Conservation (phyloP, 768 basidiomycete species). For the Gelatoporia subvermispora region DNA sequence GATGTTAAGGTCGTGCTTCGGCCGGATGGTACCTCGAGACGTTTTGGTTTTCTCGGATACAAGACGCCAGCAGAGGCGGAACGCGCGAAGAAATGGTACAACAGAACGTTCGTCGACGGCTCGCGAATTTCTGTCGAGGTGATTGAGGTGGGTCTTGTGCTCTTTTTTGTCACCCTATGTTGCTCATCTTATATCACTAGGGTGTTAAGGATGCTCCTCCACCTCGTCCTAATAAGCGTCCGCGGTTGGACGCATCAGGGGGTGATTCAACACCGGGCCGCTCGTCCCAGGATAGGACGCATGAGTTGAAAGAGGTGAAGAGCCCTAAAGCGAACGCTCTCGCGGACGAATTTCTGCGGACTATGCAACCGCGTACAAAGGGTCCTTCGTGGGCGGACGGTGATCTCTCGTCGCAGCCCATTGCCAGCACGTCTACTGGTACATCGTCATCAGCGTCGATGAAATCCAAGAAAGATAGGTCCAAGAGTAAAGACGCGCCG, state of each 20-base stretch:
- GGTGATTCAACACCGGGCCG: constrained; percentile 15
- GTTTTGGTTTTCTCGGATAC: constrained; percentile 93
- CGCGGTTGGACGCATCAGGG: constrained; percentile 38
- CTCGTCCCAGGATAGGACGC: neutral
- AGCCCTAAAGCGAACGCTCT: constrained; percentile 4
- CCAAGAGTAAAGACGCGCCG: constrained; percentile 2
- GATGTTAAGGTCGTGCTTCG: constrained; percentile 81
- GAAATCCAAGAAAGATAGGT: constrained; percentile 16
- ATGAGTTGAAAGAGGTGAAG: constrained; percentile 8
- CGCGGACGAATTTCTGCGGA: constrained; percentile 63
- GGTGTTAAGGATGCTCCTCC: constrained; percentile 64
- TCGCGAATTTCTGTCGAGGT: constrained; percentile 69
- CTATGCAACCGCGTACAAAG: constrained; percentile 62
- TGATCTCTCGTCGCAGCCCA: neutral
- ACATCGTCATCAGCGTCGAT: neutral
- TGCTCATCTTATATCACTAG: constrained; percentile 27
- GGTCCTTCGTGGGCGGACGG: constrained; percentile 67
- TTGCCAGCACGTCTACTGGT: neutral
- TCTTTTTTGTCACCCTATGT: neutral
- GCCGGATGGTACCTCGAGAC: constrained; percentile 70
- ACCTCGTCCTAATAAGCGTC: constrained; percentile 68
- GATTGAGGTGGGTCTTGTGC: constrained; percentile 67
- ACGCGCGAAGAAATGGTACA: constrained; percentile 77
- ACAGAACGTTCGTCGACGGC: constrained; percentile 79
- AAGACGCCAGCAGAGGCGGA: constrained; percentile 73